Base-by-base conservation (phyloP, 2,329 filamentous ascomycete genomes). In the Phyllosticta citrichinensis region DNA sequence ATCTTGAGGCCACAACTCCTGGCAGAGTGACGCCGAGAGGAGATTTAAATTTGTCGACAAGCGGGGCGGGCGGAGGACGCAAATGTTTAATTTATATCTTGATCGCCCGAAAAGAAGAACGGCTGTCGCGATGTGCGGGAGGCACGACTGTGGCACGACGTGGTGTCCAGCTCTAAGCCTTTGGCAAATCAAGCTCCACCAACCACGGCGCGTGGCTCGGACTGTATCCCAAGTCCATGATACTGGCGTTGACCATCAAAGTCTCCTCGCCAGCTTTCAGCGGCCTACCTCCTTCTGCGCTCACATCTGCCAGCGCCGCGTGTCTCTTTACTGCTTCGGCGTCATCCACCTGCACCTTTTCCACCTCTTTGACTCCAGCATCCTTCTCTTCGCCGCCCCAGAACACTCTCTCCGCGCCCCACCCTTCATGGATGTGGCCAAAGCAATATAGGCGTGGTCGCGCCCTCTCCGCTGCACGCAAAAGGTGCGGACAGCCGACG, bases 381-480 rank as follows among this genome's bases (percentile, higher is more conserved):
- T 25, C 17, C 30, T 11, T 22, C 10, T 55, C 57, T 17, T 66
- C 63, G 1, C 64, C 63, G 3, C 63, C 63, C 79, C 77, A 80
- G 10, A 19, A 61, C 10, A 78, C 70, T 33, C 66, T 70, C 64
- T 70, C 67, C 10, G 70, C 71, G 17, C 72, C 72, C 70, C 70
- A 74, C 0, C 74, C 81, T 66, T 83, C 81, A 66, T 85, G 83
- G 19, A 86, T 85, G 71, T 86, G 83, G 0, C 84, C 83, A 66
- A 85, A 87, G 64, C 81, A 81, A 67, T 86, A 81, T n/a, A 87
- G 57, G 2, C 71, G 68, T 0, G 84, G 84, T 57, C 73, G 74
- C 10, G 77, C 78, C 5, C 82, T 74, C 58, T 74, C 70, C 1
- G 80, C 71, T 0, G 83, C 83, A 1, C 73, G 71, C 1, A 82